Percentiles rank a stretch among this genome's conserved stretches.
These are phyloP conservation scores for Purpureocillium lavendulum DNA, from an alignment of 2,329 filamentous ascomycete species.

Conservation along the genomic window DNA sequence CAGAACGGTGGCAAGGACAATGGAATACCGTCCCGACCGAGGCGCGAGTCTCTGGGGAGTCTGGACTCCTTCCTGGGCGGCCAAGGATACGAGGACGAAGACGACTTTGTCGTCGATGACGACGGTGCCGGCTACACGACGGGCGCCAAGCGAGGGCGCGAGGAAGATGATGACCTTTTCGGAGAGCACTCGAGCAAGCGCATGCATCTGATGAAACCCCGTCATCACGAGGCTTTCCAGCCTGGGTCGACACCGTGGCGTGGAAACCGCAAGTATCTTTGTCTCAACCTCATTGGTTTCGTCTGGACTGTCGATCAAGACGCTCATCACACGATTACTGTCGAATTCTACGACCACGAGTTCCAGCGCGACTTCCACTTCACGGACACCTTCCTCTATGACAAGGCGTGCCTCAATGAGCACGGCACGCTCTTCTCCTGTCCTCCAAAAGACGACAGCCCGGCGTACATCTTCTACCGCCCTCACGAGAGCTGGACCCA, in stretches of 20 bases:
- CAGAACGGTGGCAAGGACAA: conserved; percentile 46
- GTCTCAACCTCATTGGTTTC: conserved; percentile 85
- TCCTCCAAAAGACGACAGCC: conserved; percentile 54
- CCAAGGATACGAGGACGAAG: conserved; percentile 43
- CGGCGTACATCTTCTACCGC: conserved; percentile 86
- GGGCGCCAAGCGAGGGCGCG: conserved; percentile 42
- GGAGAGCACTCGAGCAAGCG: conserved; percentile 40
- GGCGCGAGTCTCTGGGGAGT: conserved; percentile 62
- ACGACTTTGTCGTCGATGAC: conserved; percentile 89
- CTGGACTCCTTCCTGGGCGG: conserved; percentile 74
- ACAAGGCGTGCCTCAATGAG: conserved; percentile 87
- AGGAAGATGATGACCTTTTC: conserved; percentile 41
- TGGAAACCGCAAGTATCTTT: conserved; percentile 87
- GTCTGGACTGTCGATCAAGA: conserved; percentile 98
- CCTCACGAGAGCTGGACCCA: conserved; percentile 96
- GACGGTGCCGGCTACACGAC: conserved; percentile 85
- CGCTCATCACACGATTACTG: conserved; percentile 84
- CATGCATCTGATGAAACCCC: conserved; percentile 44
- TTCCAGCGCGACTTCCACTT: conserved; percentile 93
- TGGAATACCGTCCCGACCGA: conserved; percentile 36
- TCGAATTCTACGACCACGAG: conserved; percentile 95
- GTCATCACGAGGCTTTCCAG: conserved; percentile 79
- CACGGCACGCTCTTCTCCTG: conserved; percentile 81
- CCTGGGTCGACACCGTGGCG: conserved; percentile 94
- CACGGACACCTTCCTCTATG: conserved; percentile 90